A percentile compares a stretch with the other conserved stretches of the same genome.
phyloP scores from a whole-genome alignment of 257 asterid species.

The Solanum tarijense region DNA sequence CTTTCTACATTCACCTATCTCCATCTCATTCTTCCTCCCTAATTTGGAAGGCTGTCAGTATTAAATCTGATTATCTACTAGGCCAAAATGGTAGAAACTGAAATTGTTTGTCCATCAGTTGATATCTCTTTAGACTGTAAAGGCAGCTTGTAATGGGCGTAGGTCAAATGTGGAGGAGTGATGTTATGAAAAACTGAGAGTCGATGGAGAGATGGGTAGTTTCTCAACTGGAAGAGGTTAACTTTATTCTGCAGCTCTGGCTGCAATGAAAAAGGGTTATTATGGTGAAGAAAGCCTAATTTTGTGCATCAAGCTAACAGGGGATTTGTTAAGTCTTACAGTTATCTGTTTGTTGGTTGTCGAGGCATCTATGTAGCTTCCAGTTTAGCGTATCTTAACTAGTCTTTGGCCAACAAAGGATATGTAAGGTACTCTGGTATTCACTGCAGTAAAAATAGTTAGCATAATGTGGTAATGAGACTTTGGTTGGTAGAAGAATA shows the following conservation, averaged over 20 bases:
- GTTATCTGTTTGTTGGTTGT: not conserved
- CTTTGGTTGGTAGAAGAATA: not conserved
- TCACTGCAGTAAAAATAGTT: not conserved
- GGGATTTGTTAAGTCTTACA: not conserved
- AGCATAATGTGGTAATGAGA: not conserved
- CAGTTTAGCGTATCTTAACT: not conserved
- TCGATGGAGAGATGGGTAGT: not conserved
- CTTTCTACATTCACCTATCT: not conserved
- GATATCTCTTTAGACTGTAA: not conserved
- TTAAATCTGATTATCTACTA: not conserved
- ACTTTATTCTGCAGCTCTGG: not conserved
- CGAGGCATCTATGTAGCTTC: not conserved
- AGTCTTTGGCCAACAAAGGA: not conserved
- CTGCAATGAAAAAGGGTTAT: not conserved
- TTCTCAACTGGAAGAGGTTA: not conserved
- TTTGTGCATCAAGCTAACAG: not conserved
- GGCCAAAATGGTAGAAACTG: not conserved
- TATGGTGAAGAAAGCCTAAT: not conserved
- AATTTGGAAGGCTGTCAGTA: not conserved
- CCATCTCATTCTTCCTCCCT: not conserved
- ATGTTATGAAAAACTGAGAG: not conserved
- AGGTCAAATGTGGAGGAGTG: not conserved
- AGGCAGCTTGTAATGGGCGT: not conserved
- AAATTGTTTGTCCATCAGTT: not conserved
- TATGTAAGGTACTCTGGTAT: not conserved